Conservation (phyloP, 257 asterid species). For the Sherardia arvensis region DNA sequence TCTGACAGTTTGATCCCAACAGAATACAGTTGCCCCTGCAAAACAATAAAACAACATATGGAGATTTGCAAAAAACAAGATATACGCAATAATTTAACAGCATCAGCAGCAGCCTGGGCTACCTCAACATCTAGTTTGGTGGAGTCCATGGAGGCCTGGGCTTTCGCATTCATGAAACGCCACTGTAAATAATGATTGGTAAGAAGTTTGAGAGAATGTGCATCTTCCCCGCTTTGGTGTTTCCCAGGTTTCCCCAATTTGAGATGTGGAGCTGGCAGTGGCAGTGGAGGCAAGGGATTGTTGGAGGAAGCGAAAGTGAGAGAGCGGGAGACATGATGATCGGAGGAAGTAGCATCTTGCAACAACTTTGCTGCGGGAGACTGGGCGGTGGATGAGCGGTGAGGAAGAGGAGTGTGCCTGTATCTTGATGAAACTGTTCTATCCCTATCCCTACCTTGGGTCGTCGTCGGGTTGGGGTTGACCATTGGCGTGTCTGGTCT, state of each 20-base stretch:
- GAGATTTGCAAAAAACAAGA: no score
- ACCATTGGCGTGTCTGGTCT: conserved; percentile 55
- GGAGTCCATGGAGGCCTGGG: conserved; percentile 38
- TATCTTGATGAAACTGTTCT: conserved; percentile 61
- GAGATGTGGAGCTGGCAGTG: conserved; percentile 15
- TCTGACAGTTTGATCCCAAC: conserved; percentile 44
- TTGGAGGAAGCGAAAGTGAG: conserved; percentile 44
- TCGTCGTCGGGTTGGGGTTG: background rate
- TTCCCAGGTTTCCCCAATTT: conserved; percentile 54
- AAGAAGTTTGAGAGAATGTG: conserved; percentile 58
- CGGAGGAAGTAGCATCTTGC: conserved; percentile 56
- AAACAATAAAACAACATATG: background rate
- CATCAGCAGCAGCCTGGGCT: background rate
- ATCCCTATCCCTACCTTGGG: conserved; percentile 41
- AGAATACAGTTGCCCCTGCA: conserved; percentile 42
- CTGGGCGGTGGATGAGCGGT: no score
- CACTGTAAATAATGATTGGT: conserved; percentile 52
- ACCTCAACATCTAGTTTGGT: conserved; percentile 61
- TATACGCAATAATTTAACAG: background rate
- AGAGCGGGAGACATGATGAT: conserved; percentile 40
- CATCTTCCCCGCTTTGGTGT: conserved; percentile 50
- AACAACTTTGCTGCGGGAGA: conserved; percentile 65
- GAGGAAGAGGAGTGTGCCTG: conserved; percentile 29
- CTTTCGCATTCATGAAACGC: conserved; percentile 62
- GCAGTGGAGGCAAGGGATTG: conserved; percentile 72